Conservation (phyloP, 2,329 filamentous ascomycete genomes). For the Pseudogymnoascus sp. region DNA sequence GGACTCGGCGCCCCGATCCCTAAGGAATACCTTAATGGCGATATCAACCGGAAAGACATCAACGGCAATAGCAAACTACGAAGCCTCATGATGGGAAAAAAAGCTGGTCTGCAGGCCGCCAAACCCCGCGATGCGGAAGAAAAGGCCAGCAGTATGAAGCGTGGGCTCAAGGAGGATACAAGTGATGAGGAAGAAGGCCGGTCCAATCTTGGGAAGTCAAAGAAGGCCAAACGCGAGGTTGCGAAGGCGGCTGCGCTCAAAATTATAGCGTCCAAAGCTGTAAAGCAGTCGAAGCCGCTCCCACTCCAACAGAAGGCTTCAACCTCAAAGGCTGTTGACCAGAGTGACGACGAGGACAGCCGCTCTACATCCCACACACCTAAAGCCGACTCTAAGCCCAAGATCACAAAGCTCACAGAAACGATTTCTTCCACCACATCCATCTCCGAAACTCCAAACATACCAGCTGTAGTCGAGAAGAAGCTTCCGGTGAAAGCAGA, state of each 20-base stretch:
- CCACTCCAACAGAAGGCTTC: not conserved
- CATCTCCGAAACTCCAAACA: not conserved
- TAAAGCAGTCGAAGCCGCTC: not conserved
- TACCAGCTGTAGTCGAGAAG: not conserved
- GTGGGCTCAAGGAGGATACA: slow-evolving; percentile 26
- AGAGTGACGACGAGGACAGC: not conserved
- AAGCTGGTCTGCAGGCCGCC: slow-evolving; percentile 26
- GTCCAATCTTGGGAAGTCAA: slow-evolving; percentile 30
- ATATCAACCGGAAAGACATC: slow-evolving; percentile 23
- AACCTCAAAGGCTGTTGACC: not conserved
- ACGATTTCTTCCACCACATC: not conserved
- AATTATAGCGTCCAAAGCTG: not conserved
- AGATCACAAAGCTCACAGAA: not conserved
- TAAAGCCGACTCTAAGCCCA: not conserved
- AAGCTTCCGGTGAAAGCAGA: not conserved
- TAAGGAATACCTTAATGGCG: slow-evolving; percentile 26
- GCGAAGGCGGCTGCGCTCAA: slow-evolving; percentile 2
- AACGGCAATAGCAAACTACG: slow-evolving; percentile 28
- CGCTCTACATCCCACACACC: not conserved
- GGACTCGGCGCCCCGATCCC: slow-evolving; percentile 30
- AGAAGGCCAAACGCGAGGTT: slow-evolving; percentile 26
- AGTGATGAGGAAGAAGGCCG: slow-evolving; percentile 34
- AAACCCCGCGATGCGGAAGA: slow-evolving; percentile 31
- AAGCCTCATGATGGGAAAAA: slow-evolving; percentile 28
- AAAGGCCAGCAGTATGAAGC: slow-evolving; percentile 29